Evolutionary conservation across 768 basidiomycete species (phyloP), one percentile per base, ranked within the genome.

Genomic region (Leccinum truebloodii): DNA sequence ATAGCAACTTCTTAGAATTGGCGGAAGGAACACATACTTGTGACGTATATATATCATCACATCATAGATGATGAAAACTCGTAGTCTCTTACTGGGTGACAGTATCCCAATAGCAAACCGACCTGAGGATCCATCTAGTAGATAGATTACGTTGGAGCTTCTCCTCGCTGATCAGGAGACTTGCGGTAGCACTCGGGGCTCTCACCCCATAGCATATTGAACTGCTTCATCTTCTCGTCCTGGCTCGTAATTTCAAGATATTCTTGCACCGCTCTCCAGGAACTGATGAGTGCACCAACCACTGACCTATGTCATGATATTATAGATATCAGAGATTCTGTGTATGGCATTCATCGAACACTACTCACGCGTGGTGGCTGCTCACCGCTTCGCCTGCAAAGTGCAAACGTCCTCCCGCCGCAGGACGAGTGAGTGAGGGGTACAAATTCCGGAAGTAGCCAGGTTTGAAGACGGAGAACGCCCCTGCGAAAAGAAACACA

Each of bases 381-480:
- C 79, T 80, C 28, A 76, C 14, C 1, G 55, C 58, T 8, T 64
- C 63, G 9, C 63, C 63, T 10, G 63, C 63, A 56, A 64, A 60
- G 18, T 65, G 63, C 50, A 57, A 20, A 5, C 54, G 22, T 3
- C 49, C 50, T n/a, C 32, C 44, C 49, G 65, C 70, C 6, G 74
- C 73, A 6, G 77, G 75, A 4, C 49, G 39, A 20, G 60, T 74
- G 26, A 79, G 65, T 24, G 65, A 65, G 3, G 59, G 56, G 59
- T 77, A 80, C 22, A 75, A 30, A 28, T 69, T 57, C 18, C 61
- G 63, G 60, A 77, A 79, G 16, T 77, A 59, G 4, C 77, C 78
- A 8, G 79, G 78, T 5, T 72, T 73, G 51, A 79, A 80, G 59
- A 62, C 64, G 0, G 78, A 75, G 58, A 62, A 79, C 6, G 76